A percentile compares a stretch with the other conserved stretches of the same genome.
Conservation (phyloP, 2,329 filamentous ascomycete genomes). For the Hypoxylon rubiginosum region DNA sequence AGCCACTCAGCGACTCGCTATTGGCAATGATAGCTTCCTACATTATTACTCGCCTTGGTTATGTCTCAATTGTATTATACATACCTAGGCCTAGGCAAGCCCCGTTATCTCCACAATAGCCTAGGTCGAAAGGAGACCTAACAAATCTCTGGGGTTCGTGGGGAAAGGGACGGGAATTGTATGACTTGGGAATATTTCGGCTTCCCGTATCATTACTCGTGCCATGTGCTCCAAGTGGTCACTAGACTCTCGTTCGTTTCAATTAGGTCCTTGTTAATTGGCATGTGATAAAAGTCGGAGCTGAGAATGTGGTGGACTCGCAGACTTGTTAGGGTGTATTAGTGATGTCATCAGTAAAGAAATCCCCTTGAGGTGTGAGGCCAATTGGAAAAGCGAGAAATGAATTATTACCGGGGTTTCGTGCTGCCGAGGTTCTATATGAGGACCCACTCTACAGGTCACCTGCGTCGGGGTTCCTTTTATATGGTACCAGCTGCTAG, state of each 20-base stretch:
- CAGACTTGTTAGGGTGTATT: no score
- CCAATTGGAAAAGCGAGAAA: conserved; percentile 22
- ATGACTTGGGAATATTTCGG: conserved; percentile 28
- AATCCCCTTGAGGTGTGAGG: not conserved
- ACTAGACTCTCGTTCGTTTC: not conserved
- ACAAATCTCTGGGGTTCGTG: conserved; percentile 34
- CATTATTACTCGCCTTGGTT: not conserved
- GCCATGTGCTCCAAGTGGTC: conserved; percentile 15
- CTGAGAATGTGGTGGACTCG: conserved; percentile 22
- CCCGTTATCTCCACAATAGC: conserved; percentile 18
- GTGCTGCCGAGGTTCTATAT: conserved; percentile 24
- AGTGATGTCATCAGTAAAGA: conserved; percentile 32
- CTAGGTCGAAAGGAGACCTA: conserved; percentile 18
- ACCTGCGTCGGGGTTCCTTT: not conserved
- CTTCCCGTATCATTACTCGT: conserved; percentile 26
- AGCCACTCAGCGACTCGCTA: conserved; percentile 36
- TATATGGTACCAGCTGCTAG: no score
- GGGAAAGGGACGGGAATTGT: conserved; percentile 25
- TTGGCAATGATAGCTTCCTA: conserved; percentile 33
- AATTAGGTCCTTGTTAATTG: conserved; percentile 3
- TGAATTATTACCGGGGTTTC: conserved; percentile 19
- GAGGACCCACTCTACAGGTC: conserved; percentile 10
- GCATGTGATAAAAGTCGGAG: conserved; percentile 36
- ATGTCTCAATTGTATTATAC: not conserved
- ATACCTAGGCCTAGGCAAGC: not conserved